Evolutionary conservation across 169 alveolate genomes (phyloP), one percentile per base, ranked within the genome.

Genomic region (Amoebophrya sp.): DNA sequence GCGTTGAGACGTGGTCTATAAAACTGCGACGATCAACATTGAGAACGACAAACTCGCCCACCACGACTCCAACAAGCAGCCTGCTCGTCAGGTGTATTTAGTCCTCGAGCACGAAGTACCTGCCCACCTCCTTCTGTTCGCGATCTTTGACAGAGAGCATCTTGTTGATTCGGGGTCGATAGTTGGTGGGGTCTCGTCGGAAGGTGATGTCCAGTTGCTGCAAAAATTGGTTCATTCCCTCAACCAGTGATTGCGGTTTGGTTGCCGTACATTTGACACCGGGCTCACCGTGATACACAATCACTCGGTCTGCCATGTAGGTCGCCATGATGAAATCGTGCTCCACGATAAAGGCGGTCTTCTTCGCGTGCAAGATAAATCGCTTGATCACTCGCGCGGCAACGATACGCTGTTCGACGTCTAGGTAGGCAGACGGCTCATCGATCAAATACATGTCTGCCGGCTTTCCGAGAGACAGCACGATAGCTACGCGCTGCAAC

Each of bases 261-360:
- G 94, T 93, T 26, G 98, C 97, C 76, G 90, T 93, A 90, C 98
- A 95, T 39, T 97, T 97, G 65, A 95, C 95, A 92, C 99, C 99
- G 0, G 99, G 99, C 40, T 95, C 94, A 0, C 99, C 99, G 65
- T 98, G 99, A 94, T 97, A 99, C 54, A 99, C 99, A 34, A 99
- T 97, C 90, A 99, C 99, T 65, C 99, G 98, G 94, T 99, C 99
- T 53, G 99, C 99, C 89, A 99, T 96, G 95, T 99, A 99, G 34
- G 99, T 98, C 41, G 99, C 99, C 99, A 99, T 99, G 95, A 99
- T 98, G 95, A 99, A 99, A 94, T 99, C 99, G 94, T 99, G 99
- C 95, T 99, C 99, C 33, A 99, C 99, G 83, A 99, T 95, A 94
- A 99, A 99, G 34, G 99, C 99, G 54, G 99, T 96, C 95, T 97